Evolutionary conservation across 2,329 filamentous ascomycete species (phyloP).

Genomic region (Cladophialophora yegresii): DNA sequence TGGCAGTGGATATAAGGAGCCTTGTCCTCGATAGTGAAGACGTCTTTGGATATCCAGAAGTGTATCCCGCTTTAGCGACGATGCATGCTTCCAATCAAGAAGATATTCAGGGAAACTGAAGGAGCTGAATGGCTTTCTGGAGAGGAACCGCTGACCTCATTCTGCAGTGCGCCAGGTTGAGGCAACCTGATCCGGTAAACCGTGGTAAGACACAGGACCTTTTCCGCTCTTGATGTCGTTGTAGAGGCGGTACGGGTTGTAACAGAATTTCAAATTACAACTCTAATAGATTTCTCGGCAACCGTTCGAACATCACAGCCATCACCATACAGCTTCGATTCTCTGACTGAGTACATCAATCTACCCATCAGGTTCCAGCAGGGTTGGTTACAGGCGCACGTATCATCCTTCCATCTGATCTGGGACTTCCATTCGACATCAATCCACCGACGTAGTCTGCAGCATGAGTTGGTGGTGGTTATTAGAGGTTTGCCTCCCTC

Average conservation of each 20-base stretch:
- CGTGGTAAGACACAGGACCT: background rate
- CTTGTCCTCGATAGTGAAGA: conserved; percentile 9
- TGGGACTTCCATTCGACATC: background rate
- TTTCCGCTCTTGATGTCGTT: background rate
- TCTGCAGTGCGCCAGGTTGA: conserved; percentile 18
- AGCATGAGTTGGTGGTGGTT: conserved; percentile 33
- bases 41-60: conserved; percentile 1
- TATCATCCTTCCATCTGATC: background rate
- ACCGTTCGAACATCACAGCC: background rate
- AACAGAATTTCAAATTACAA: background rate
- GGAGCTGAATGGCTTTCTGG: conserved; percentile 16
- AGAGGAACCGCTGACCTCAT: conserved; percentile 26
- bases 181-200: background rate
- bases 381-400: background rate
- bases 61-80: conserved; percentile 23
- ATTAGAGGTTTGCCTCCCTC: conserved; percentile 30
- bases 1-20: background rate
- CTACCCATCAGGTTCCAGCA: background rate
- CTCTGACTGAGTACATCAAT: background rate
- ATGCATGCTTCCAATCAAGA: conserved; percentile 28
- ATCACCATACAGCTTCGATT: background rate
- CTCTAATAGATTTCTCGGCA: background rate
- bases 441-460: background rate
- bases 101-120: conserved; percentile 8
- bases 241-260: background rate